These are phyloP conservation scores for Penicillium canescens DNA, from an alignment of 495 filamentous ascomycete species.

Conservation along the genomic window DNA sequence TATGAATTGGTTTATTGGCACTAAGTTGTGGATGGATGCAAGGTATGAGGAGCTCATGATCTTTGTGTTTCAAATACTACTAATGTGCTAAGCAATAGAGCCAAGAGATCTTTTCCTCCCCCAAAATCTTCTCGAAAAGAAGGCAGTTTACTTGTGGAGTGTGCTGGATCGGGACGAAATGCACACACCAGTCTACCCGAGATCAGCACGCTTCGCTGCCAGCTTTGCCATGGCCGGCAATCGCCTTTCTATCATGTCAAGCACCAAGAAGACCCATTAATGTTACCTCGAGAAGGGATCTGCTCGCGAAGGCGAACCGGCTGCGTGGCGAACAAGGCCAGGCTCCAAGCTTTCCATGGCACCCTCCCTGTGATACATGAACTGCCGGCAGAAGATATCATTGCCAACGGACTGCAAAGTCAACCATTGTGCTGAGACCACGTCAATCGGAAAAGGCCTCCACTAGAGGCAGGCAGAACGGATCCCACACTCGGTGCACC, in stretches of 20 bases:
- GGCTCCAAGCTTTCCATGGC: neutral
- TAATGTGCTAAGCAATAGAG: neutral
- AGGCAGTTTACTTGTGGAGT: neutral
- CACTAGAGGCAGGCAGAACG: too few relatives aligned
- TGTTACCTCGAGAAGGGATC: neutral
- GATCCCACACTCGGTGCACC: too few relatives aligned
- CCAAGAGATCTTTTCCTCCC: neutral
- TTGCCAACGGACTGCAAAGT: neutral
- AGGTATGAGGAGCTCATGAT: neutral
- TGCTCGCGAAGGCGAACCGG: slow-evolving; percentile 4
- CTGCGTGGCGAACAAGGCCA: slow-evolving; percentile 3
- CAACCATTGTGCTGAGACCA: too few relatives aligned
- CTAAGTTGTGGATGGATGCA: neutral
- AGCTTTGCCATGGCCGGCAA: neutral
- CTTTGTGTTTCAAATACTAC: neutral
- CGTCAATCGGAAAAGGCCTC: too few relatives aligned
- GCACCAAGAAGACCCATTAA: neutral
- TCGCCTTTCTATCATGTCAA: slow-evolving; percentile 1
- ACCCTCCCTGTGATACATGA: neutral
- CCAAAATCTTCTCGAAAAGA: neutral
- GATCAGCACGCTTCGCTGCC: neutral
- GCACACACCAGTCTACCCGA: neutral
- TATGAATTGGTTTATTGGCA: slow-evolving; percentile 3
- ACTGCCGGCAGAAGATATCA: slow-evolving; percentile 1
- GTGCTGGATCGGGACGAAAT: too few relatives aligned